phyloP scores from a whole-genome alignment of 2,329 filamentous ascomycete genomes.

The Arthrobotrys entomopaga region DNA sequence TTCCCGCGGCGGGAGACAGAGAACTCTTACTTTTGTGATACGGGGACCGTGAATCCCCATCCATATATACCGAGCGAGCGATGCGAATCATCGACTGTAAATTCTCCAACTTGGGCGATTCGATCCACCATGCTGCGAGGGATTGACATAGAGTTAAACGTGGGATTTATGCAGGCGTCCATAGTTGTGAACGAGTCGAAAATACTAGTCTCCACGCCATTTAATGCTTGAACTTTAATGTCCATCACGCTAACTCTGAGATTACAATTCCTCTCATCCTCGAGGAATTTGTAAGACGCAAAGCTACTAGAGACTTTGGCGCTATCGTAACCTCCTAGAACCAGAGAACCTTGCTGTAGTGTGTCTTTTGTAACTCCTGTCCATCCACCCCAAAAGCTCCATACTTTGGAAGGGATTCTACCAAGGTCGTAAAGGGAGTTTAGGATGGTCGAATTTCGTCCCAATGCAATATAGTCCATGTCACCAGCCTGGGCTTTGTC shows the following conservation, averaged over 20 bases:
- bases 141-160: constrained; percentile 14
- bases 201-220: constrained; percentile 9
- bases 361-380: constrained; percentile 33
- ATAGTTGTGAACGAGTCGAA: background rate
- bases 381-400: constrained; percentile 42
- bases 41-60: background rate
- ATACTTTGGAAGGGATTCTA: constrained; percentile 26
- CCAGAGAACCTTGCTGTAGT: constrained; percentile 22
- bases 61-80: constrained; percentile 1
- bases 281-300: constrained; percentile 2
- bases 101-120: background rate
- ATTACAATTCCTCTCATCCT: constrained; percentile 11
- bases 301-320: constrained; percentile 22
- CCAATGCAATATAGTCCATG: too few species aligned
- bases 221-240: constrained; percentile 11
- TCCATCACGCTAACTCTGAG: constrained; percentile 2
- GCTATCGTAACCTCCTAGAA: constrained; percentile 46
- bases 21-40: background rate
- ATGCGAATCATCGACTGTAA: background rate
- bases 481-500: too few species aligned
- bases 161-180: constrained; percentile 9
- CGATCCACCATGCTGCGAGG: background rate
- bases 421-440: constrained; percentile 18
- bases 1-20: too few species aligned
- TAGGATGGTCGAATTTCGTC: too few species aligned